A percentile compares a stretch with the other conserved stretches of the same genome.
Conservation (phyloP, 768 basidiomycete genomes). For the Tylopilus sp. region DNA sequence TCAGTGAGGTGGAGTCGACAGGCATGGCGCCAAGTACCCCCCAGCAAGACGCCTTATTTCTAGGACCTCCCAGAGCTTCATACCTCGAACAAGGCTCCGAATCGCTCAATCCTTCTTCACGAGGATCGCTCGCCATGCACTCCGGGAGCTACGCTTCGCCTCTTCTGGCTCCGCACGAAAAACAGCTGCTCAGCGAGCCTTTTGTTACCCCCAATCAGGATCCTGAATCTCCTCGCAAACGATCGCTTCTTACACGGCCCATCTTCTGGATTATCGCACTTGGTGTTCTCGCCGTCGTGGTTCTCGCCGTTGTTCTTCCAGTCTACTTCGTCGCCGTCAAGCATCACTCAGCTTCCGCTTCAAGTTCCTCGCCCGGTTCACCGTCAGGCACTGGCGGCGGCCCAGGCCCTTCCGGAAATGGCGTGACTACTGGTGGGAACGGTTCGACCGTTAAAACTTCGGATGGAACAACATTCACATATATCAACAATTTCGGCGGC, state of each 20-base stretch:
- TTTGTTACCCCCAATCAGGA: background rate
- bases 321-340: conserved; percentile 34
- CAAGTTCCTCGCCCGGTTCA: background rate
- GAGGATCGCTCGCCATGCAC: conserved; percentile 17
- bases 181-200: conserved; percentile 11
- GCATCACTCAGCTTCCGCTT: conserved; percentile 5
- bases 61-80: conserved; percentile 24
- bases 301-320: conserved; percentile 41
- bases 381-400: background rate
- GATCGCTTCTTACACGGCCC: conserved; percentile 17
- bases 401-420: conserved; percentile 6
- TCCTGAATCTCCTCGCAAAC: conserved; percentile 10
- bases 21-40: conserved; percentile 11
- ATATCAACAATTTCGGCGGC: conserved; percentile 75
- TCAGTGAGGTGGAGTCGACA: conserved; percentile 16
- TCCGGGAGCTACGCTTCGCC: conserved; percentile 24
- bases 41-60: background rate
- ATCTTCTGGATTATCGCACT: conserved; percentile 29
- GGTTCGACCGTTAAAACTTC: conserved; percentile 62
- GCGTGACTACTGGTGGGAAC: conserved; percentile 50
- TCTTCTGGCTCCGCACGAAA: conserved; percentile 22
- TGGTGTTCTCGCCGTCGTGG: conserved; percentile 27
- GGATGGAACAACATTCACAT: conserved; percentile 71
- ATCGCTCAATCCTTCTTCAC: conserved; percentile 14
- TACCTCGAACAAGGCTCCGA: conserved; percentile 25